Base-by-base conservation (phyloP, 2,329 filamentous ascomycete species). In the Neonectria neomacrospora region DNA sequence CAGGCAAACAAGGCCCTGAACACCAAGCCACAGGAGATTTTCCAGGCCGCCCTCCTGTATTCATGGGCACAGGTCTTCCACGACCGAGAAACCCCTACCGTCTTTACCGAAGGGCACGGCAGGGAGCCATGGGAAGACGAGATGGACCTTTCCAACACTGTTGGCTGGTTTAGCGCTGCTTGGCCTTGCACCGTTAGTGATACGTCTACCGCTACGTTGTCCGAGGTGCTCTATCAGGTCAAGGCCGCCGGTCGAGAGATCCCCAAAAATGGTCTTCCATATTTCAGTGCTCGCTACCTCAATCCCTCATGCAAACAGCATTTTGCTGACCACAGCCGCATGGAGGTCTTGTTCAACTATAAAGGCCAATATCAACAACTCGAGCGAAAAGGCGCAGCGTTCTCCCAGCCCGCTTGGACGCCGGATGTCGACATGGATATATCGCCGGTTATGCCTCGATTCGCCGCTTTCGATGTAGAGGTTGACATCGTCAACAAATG, bases 41-140 rank as follows among this genome's bases (percentile, higher is more conserved):
- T 68, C 26, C 22, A 63, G 9, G 14, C 77, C 0, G 64, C 74
- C 0, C 51, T 80, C 0, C 39, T 74, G 1, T 63, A 73, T 53
- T 78, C 79, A 0, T 81, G 82, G 54, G 39, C 45, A 0, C 48
- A 65, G 0, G 65, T 66, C 4, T 82, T 83, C 52, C 42, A 55
- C 0, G 76, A 80, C 50, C 73, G 79, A 1, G 4, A 61, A 0
- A 12, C 69, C 0, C 80, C 80, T 0, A 62, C 70, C 2, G 67
- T 82, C 5, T 81, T 78, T 64, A 75, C 71, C 41, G 80, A 82
- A 58, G 75, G 77, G 1, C 80, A 82, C 37, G 81, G 80, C 1
- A 73, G 81, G 9, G 80, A 82, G 41, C 60, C 75, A 1, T 76
- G 74, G 70, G 68, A 73, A 20, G 44, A 68, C 2, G 26, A 52